Evolutionary conservation across 805 yeast species (phyloP).

Genomic region (Allodekkera sacchari): DNA sequence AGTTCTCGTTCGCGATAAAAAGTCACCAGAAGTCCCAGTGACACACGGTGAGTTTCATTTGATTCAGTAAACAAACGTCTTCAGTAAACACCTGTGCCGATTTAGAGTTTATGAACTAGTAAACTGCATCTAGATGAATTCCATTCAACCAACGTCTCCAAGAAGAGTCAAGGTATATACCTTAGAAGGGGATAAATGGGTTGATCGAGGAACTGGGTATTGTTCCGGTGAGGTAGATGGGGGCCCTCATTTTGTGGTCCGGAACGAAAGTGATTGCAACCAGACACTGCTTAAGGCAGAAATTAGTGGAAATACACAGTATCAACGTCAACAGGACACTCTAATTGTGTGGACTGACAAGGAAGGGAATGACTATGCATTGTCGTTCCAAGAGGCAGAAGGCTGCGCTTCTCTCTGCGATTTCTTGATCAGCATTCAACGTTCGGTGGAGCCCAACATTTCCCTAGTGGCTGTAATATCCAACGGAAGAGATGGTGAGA

Average conservation of each 20-base stretch:
- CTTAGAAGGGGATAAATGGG: slow-evolving; percentile 76
- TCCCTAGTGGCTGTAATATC: slow-evolving; percentile 64
- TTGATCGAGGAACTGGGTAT: slow-evolving; percentile 87
- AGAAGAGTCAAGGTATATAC: slow-evolving; percentile 89
- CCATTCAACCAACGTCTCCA: slow-evolving; percentile 29
- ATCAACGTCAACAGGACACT: slow-evolving; percentile 91
- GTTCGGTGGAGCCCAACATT: slow-evolving; percentile 51
- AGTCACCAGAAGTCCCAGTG: no score
- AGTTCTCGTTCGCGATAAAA: no score
- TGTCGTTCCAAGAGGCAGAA: slow-evolving; percentile 84
- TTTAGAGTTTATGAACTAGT: no score
- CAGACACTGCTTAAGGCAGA: slow-evolving; percentile 54
- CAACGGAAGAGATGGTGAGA: slow-evolving; percentile 38
- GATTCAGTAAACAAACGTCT: no score
- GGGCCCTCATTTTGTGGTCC: slow-evolving; percentile 59
- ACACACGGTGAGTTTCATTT: no score
- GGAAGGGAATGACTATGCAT: slow-evolving; percentile 67
- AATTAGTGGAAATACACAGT: slow-evolving; percentile 70
- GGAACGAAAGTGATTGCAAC: slow-evolving; percentile 55
- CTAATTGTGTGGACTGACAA: slow-evolving; percentile 88
- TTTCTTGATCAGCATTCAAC: slow-evolving; percentile 64
- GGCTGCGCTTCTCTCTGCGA: slow-evolving; percentile 84
- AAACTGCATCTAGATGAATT: slow-evolving; percentile 1
- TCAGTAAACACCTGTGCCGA: no score
- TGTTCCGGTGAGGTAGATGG: slow-evolving; percentile 62